Evolutionary conservation across 1,139 yeast genomes (phyloP).

Genomic region (Blastobotrys elegans): DNA sequence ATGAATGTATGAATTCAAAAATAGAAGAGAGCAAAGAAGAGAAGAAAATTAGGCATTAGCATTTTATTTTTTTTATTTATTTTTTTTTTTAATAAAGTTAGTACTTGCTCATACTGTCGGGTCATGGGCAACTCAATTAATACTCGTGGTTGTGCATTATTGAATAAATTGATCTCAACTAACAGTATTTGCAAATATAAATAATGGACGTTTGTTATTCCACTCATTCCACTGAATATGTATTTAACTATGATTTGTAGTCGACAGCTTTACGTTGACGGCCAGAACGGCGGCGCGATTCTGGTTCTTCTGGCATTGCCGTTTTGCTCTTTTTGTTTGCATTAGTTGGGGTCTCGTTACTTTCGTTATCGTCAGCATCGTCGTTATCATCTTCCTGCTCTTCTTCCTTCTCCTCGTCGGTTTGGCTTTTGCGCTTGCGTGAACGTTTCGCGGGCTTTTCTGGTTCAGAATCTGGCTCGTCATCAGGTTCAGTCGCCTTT

Average conservation of each 20-base stretch:
- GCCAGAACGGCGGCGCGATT: slow-evolving; percentile 10
- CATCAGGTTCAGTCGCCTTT: background rate
- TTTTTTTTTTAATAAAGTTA: too few species aligned
- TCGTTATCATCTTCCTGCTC: background rate
- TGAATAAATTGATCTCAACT: too few species aligned
- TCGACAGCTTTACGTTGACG: slow-evolving; percentile 6
- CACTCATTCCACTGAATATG: too few species aligned
- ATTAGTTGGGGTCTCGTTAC: background rate
- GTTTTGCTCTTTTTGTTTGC: slow-evolving; percentile 5
- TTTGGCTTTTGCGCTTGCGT: background rate
- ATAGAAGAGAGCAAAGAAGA: background rate
- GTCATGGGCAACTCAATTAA: too few species aligned
- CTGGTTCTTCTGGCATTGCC: background rate
- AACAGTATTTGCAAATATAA: too few species aligned
- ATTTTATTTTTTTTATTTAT: too few species aligned
- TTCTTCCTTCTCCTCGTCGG: slow-evolving; percentile 3
- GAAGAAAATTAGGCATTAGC: too few species aligned
- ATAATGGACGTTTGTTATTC: too few species aligned
- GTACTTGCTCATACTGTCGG: too few species aligned
- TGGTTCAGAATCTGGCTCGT: background rate
- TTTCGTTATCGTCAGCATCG: background rate
- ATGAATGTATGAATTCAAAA: background rate
- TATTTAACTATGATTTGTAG: background rate
- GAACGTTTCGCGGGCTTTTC: background rate
- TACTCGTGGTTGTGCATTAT: too few species aligned